A percentile compares a stretch with the other conserved stretches of the same genome.
phyloP scores from a whole-genome alignment of 306 rosid genomes.

The Calophaca sinica region DNA sequence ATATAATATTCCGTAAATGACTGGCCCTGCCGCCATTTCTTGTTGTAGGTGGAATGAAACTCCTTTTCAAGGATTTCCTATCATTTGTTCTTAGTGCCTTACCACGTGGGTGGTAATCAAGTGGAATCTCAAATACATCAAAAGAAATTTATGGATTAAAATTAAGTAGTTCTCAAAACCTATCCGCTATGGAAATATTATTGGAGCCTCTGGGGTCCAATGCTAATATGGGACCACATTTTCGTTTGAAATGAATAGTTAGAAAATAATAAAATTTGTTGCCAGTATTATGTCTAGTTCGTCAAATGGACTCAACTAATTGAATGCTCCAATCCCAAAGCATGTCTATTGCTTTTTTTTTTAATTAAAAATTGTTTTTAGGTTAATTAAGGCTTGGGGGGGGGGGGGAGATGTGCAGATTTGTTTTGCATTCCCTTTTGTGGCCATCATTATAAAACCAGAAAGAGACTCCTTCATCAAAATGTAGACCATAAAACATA shows the following conservation, averaged over 20 bases:
- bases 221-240: too few relatives aligned
- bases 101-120: conserved; percentile 46
- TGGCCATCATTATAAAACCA: conserved; percentile 37
- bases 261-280: too few relatives aligned
- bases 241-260: too few relatives aligned
- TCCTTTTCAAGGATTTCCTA: conserved; percentile 36
- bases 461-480: conserved; percentile 33
- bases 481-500: conserved; percentile 37
- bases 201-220: too few relatives aligned
- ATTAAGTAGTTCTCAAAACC: too few relatives aligned
- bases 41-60: conserved; percentile 44
- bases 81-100: conserved; percentile 46
- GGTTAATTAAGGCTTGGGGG: too few relatives aligned
- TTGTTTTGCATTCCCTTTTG: conserved; percentile 40
- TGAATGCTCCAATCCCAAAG: neutral
- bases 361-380: neutral
- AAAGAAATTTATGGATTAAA: too few relatives aligned
- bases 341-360: neutral
- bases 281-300: too few relatives aligned
- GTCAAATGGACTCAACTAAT: too few relatives aligned
- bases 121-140: conserved; percentile 18
- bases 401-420: neutral
- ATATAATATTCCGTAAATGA: conserved; percentile 29
- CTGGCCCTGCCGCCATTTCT: conserved; percentile 48
- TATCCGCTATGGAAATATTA: too few relatives aligned